These are phyloP conservation scores for Pichia sp. DNA, from an alignment of 1,139 yeast genomes.

Conservation along the genomic window DNA sequence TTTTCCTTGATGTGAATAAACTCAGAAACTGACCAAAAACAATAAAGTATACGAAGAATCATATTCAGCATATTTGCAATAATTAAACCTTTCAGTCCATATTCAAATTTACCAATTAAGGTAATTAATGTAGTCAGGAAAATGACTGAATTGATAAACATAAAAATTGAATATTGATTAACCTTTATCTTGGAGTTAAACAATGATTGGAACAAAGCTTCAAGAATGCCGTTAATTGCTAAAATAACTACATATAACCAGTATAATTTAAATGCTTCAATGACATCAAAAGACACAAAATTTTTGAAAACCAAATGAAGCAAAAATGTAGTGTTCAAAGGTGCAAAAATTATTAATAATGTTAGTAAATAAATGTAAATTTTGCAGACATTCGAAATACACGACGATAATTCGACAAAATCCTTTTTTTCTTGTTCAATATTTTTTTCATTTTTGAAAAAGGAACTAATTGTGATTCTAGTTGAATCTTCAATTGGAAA, in stretches of 20 bases:
- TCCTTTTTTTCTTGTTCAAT: constrained; percentile 1
- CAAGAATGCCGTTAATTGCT: constrained; percentile 86
- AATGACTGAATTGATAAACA: constrained; percentile 51
- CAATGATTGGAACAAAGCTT: constrained; percentile 78
- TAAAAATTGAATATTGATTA: constrained; percentile 52
- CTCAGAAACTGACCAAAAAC: constrained; percentile 28
- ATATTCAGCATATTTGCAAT: constrained; percentile 58
- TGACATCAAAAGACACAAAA: constrained; percentile 47
- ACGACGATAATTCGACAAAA: constrained; percentile 5
- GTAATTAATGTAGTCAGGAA: constrained; percentile 44
- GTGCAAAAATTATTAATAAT: constrained; percentile 52
- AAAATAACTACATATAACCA: constrained; percentile 74
- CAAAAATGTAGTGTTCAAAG: constrained; percentile 47
- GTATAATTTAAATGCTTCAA: constrained; percentile 60
- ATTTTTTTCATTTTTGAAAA: constrained; percentile 29
- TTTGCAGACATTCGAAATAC: constrained; percentile 40
- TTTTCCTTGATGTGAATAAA: neutral
- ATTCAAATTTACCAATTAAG: constrained; percentile 36
- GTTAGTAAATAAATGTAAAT: constrained; percentile 48
- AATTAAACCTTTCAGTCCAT: constrained; percentile 56
- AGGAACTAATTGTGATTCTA: constrained; percentile 61
- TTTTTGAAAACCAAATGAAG: constrained; percentile 44
- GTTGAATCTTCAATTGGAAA: constrained; percentile 88
- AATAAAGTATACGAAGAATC: constrained; percentile 55
- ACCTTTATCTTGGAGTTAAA: constrained; percentile 60